Conservation (phyloP, 371 early-diverging fungal genomes). For the Vairimorpha ceranae region DNA sequence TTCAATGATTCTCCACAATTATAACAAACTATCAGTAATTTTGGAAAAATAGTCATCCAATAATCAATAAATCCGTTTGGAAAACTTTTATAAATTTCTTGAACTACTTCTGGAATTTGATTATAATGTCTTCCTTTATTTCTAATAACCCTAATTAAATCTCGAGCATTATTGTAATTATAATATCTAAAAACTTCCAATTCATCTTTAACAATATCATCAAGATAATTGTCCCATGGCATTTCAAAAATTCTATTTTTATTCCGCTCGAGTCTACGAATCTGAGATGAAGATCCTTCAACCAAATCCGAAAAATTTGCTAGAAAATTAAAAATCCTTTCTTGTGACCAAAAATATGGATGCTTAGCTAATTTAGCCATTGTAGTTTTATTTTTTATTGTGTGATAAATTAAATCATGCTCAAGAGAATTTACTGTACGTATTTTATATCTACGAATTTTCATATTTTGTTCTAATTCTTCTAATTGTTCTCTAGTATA, state of each 20-base stretch:
- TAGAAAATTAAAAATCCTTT: constrained; percentile 45
- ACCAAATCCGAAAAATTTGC: constrained; percentile 52
- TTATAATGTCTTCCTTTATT: constrained; percentile 60
- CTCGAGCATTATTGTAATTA: constrained; percentile 41
- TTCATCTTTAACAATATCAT: constrained; percentile 7
- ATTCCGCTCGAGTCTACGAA: constrained; percentile 17
- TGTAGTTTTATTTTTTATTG: constrained; percentile 1
- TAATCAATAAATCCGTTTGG: constrained; percentile 37
- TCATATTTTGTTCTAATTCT: constrained; percentile 20
- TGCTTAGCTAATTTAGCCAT: constrained; percentile 17
- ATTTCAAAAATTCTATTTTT: constrained; percentile 16
- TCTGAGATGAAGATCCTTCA: constrained; percentile 20
- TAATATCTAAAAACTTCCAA: constrained; percentile 35
- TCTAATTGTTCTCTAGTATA: neutral
- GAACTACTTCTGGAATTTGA: constrained; percentile 25
- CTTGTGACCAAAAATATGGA: constrained; percentile 53
- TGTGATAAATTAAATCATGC: constrained; percentile 38
- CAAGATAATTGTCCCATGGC: constrained; percentile 40
- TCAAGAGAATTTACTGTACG: neutral
- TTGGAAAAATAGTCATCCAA: constrained; percentile 14
- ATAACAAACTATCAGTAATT: constrained; percentile 29
- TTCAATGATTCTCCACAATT: constrained; percentile 11
- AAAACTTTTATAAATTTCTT: constrained; percentile 17
- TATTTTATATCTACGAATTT: neutral
- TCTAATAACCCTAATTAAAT: constrained; percentile 49